A percentile compares a stretch with the other conserved stretches of the same genome.
These are phyloP conservation scores for Fragilaria crotonensis DNA, from an alignment of 108 stramenopile genomes.

Conservation along the genomic window DNA sequence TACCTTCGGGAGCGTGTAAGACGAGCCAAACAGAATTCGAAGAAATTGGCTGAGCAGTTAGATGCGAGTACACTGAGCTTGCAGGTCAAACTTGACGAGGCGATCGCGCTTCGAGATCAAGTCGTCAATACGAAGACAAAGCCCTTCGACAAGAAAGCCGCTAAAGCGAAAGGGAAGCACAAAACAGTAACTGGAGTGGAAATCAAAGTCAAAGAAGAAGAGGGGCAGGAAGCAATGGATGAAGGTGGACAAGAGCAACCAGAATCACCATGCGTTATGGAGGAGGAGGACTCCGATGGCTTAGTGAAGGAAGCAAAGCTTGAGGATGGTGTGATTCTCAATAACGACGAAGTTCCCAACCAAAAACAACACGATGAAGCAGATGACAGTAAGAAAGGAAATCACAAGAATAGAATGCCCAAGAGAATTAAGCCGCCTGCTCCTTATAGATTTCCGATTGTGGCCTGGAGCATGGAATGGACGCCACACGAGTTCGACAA, in stretches of 20 bases:
- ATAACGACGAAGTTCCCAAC: not conserved
- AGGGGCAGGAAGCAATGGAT: constrained; percentile 1
- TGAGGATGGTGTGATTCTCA: not conserved
- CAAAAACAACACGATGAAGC: constrained; percentile 4
- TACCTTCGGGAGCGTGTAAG: constrained; percentile 34
- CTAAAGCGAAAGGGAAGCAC: not conserved
- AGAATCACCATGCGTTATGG: not conserved
- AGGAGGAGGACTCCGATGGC: not conserved
- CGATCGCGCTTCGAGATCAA: not conserved
- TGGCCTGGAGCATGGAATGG: constrained; percentile 15
- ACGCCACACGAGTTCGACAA: constrained; percentile 10
- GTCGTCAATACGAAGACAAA: not conserved
- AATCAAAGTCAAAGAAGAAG: constrained; percentile 1
- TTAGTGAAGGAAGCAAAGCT: constrained; percentile 1
- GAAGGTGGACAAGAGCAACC: not conserved
- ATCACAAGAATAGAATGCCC: constrained; percentile 11
- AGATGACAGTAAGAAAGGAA: constrained; percentile 1
- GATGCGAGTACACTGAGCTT: not conserved
- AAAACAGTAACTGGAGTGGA: too few relatives aligned
- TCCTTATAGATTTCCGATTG: not conserved
- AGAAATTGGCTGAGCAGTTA: not conserved
- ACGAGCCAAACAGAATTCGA: constrained; percentile 14
- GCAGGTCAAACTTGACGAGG: not conserved
- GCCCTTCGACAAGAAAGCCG: not conserved
- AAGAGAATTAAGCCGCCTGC: not conserved